phyloP scores from a whole-genome alignment of 169 alveolate species.

The Eimeria maxima region DNA sequence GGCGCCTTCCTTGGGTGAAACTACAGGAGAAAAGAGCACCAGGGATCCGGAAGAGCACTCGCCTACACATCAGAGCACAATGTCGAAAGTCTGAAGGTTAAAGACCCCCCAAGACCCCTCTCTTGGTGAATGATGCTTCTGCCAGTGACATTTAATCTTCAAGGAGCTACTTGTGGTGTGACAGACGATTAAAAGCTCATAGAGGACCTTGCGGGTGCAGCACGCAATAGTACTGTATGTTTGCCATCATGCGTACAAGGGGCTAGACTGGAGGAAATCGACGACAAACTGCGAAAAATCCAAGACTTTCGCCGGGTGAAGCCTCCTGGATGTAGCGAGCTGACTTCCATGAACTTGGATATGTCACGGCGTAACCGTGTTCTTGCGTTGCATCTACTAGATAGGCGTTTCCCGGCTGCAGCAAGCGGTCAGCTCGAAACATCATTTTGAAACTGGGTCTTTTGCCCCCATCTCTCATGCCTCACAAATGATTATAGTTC shows the following conservation, averaged over 20 bases:
- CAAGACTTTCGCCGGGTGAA: constrained; percentile 45
- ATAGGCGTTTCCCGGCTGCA: constrained; percentile 21
- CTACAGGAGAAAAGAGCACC: constrained; percentile 42
- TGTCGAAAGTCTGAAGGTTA: background rate
- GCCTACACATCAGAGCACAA: constrained; percentile 31
- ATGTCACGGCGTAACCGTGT: constrained; percentile 45
- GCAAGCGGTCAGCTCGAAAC: constrained; percentile 26
- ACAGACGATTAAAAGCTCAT: background rate
- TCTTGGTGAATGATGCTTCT: too few species aligned
- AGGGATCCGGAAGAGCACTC: background rate
- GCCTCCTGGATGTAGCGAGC: constrained; percentile 30
- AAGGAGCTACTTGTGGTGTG: background rate
- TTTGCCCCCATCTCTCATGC: background rate
- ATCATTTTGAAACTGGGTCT: background rate
- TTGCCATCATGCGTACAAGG: constrained; percentile 21
- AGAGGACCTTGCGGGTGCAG: background rate
- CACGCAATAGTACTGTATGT: background rate
- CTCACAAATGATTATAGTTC: background rate
- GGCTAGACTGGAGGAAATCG: constrained; percentile 15
- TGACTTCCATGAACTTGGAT: constrained; percentile 69
- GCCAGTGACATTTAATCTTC: background rate
- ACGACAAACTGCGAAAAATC: constrained; percentile 42
- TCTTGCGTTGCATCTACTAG: background rate
- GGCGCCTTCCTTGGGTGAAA: constrained; percentile 14
- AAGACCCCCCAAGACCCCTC: too few species aligned